These are phyloP conservation scores for Serendipita vermifera DNA, from an alignment of 768 basidiomycete genomes.

Conservation along the genomic window DNA sequence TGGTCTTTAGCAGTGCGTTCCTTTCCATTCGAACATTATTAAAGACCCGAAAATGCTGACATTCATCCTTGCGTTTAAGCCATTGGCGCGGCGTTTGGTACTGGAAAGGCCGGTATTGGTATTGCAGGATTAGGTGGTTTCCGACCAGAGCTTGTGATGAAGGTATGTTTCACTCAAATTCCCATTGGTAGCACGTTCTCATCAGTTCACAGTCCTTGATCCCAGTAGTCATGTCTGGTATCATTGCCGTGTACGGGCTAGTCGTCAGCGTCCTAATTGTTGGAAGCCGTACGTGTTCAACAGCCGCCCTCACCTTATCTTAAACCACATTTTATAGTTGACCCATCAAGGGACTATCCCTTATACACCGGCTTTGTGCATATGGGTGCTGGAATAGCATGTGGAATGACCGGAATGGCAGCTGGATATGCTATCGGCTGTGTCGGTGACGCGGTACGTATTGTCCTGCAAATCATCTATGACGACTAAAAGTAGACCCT, in stretches of 20 bases:
- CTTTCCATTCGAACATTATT: background rate
- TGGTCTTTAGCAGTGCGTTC: constrained; percentile 4
- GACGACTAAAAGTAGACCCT: background rate
- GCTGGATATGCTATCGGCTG: constrained; percentile 92
- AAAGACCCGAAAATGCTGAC: background rate
- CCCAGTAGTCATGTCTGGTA: constrained; percentile 96
- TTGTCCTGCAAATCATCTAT: background rate
- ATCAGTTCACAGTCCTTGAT: constrained; percentile 93
- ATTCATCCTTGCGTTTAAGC: constrained; percentile 29
- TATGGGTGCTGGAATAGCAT: constrained; percentile 81
- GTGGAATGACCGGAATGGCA: constrained; percentile 81
- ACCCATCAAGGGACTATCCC: constrained; percentile 20
- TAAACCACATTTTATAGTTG: background rate
- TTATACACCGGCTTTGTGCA: constrained; percentile 83
- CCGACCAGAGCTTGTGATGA: constrained; percentile 96
- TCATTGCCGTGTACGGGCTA: constrained; percentile 93
- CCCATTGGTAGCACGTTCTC: background rate
- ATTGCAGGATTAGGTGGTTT: constrained; percentile 91
- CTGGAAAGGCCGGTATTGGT: constrained; percentile 92
- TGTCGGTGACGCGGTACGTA: constrained; percentile 88
- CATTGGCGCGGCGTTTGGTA: constrained; percentile 86
- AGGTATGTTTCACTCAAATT: constrained; percentile 28
- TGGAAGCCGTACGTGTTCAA: constrained; percentile 39
- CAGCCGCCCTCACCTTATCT: background rate
- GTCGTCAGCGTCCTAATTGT: constrained; percentile 91